A percentile compares a stretch with the other conserved stretches of the same genome.
Conservation (phyloP, 208 protist genomes). For the Leishmania aethiopica region DNA sequence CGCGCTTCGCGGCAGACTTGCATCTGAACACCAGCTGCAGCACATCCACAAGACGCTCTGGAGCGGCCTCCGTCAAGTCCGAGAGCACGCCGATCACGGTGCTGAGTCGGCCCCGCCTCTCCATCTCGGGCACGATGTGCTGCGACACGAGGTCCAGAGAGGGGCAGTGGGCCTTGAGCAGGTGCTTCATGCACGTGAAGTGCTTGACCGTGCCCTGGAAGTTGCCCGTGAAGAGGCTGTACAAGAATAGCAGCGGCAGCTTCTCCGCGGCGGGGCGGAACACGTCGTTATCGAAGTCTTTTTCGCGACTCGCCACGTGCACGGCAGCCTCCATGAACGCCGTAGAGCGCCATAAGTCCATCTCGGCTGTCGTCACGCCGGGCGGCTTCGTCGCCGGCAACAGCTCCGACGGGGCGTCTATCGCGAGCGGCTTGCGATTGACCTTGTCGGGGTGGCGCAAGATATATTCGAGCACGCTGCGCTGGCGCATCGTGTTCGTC, state of each 20-base stretch:
- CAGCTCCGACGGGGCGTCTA: conserved; percentile 62
- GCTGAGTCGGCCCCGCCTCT: conserved; percentile 63
- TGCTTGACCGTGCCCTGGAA: conserved; percentile 83
- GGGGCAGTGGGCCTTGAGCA: conserved; percentile 62
- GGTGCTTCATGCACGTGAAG: conserved; percentile 65
- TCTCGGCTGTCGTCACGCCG: conserved; percentile 46
- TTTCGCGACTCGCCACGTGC: conserved; percentile 80
- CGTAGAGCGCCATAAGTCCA: conserved; percentile 79
- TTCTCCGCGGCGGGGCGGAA: conserved; percentile 65
- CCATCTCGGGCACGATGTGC: conserved; percentile 70
- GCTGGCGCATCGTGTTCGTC: conserved; percentile 76
- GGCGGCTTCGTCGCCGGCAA: conserved; percentile 48
- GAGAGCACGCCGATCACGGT: conserved; percentile 78
- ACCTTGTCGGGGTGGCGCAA: conserved; percentile 83
- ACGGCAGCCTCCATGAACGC: conserved; percentile 84
- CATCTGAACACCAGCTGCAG: conserved; percentile 75
- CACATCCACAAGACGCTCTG: conserved; percentile 67
- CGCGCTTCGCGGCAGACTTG: conserved; percentile 66
- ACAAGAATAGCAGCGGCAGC: conserved; percentile 78
- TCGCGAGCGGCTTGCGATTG: conserved; percentile 57
- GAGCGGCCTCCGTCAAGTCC: conserved; percentile 68
- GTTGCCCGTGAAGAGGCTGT: conserved; percentile 64
- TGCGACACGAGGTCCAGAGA: conserved; percentile 63
- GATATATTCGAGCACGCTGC: conserved; percentile 80
- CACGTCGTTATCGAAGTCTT: conserved; percentile 76